Conservation (phyloP, 495 filamentous ascomycete species). For the Lasiosphaeris hirsuta region DNA sequence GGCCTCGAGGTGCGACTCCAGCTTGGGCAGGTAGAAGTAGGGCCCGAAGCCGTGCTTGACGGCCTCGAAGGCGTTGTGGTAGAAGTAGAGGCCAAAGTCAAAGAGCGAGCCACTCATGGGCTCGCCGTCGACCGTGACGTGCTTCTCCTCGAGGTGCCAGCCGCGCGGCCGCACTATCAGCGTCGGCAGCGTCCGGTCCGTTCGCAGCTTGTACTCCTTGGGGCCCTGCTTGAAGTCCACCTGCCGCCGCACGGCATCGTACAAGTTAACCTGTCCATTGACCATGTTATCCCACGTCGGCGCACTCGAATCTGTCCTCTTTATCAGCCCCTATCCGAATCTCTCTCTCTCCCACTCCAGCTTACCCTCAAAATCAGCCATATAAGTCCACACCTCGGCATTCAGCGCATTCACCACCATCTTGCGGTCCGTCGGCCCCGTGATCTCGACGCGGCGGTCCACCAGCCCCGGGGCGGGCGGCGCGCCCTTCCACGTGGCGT, state of each 20-base stretch:
- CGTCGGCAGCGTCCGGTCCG: conserved; percentile 73
- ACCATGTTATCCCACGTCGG: conserved; percentile 99
- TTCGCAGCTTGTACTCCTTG: conserved; percentile 97
- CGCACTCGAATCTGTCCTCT: conserved; percentile 76
- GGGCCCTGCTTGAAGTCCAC: conserved; percentile 94
- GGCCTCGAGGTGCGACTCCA: conserved; percentile 97
- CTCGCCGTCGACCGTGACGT: conserved; percentile 94
- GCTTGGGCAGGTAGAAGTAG: conserved; percentile 99
- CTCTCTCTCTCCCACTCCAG: background rate
- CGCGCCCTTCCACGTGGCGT: conserved; percentile 91
- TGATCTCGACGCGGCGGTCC: conserved; percentile 97
- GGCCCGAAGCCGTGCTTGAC: conserved; percentile 81
- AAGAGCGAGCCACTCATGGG: conserved; percentile 91
- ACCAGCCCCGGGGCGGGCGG: conserved; percentile 90
- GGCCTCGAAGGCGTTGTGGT: conserved; percentile 93
- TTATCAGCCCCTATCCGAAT: background rate
- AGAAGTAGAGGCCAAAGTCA: conserved; percentile 99
- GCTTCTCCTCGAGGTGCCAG: conserved; percentile 97
- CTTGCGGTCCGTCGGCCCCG: conserved; percentile 95
- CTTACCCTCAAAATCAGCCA: conserved; percentile 97
- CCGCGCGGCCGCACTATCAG: conserved; percentile 84
- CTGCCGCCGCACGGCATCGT: conserved; percentile 92
- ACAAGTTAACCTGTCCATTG: conserved; percentile 96
- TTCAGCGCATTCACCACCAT: conserved; percentile 99
- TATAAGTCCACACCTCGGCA: conserved; percentile 97